Base-by-base conservation (phyloP, 495 filamentous ascomycete species). In the Tuber melanosporum region DNA sequence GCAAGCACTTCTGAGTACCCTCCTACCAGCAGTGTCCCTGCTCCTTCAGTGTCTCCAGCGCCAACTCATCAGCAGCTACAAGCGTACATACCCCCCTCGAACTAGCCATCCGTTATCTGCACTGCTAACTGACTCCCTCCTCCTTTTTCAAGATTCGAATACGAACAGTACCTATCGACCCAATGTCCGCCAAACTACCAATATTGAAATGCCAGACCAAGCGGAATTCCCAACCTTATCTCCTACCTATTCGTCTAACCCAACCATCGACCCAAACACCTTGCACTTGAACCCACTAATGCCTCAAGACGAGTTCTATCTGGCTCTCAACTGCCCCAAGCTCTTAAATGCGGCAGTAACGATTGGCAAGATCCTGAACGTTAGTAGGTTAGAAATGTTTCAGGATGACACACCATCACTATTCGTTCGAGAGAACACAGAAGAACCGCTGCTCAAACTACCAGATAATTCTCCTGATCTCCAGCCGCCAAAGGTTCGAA, bases 1-100 rank as follows among this genome's bases (percentile, higher is more conserved):
- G 66, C 70, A 72, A 46, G 4, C 26, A 8, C 19, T 20, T 44
- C 74, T 26, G 74, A 26, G 43, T 75, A 75, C 26, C 57, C 32
- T 36, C 71, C 71, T 14, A 47, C 32, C 70, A 52, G 19, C 22
- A 32, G 57, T 36, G 57, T 66, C 32, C 26, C 57, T 66, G 75
- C 74, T 47, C 47, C 41, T 52, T 77, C 77, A 43, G 78, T 74
- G 71, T 66, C 78, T 49, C 73, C 78, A 36, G 47, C 74, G 52
- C 79, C 78, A 20, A 71, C 78, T 36, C 74, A 77, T 69, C 78
- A 78, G 39, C 75, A 80, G 52, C 62, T 80, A 26, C 78, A 80
- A 80, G 77, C 78, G 78, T 80, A 80, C 78, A 80, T 80, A 62
- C 76, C 78, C 77, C 57, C 78, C 77, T 77, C 71, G 57, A 80